Conservation (phyloP, 139 green algal species). For the Chlorella sp. region DNA sequence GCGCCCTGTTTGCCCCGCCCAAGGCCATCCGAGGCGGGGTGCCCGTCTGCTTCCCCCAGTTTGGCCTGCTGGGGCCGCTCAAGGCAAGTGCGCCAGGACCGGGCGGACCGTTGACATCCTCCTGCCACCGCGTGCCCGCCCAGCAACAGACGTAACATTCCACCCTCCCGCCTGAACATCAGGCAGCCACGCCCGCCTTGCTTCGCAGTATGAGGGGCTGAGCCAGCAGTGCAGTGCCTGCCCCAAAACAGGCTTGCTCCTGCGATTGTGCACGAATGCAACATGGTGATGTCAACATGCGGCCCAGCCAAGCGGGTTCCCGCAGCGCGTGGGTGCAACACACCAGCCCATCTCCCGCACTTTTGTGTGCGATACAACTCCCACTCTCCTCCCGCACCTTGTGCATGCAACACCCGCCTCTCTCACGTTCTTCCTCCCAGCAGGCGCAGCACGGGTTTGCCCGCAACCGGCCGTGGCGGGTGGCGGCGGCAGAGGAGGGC, state of each 20-base stretch:
- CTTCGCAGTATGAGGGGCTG: too few species aligned
- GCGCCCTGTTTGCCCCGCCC: conserved; percentile 84
- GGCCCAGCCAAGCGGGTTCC: too few species aligned
- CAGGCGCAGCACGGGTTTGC: conserved; percentile 85
- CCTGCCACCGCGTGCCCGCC: too few species aligned
- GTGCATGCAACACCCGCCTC: not conserved
- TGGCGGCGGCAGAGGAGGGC: conserved; percentile 31
- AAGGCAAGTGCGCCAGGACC: not conserved
- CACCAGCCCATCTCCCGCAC: not conserved
- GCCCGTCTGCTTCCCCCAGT: conserved; percentile 91
- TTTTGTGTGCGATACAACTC: not conserved
- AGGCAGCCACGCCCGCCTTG: too few species aligned
- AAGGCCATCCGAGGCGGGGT: conserved; percentile 90
- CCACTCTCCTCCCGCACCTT: not conserved
- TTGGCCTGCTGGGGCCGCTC: conserved; percentile 75
- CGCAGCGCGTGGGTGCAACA: not conserved
- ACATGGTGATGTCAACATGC: too few species aligned
- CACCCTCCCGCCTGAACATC: too few species aligned
- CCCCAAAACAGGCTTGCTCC: too few species aligned
- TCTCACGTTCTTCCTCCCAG: not conserved
- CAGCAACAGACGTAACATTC: too few species aligned
- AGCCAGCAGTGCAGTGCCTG: too few species aligned
- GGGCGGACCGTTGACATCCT: too few species aligned
- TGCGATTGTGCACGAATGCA: too few species aligned
- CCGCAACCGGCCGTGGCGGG: conserved; percentile 72